Conservation (phyloP, 1,284 basidiomycete genomes). For the Lentinula novae-zelandiae region DNA sequence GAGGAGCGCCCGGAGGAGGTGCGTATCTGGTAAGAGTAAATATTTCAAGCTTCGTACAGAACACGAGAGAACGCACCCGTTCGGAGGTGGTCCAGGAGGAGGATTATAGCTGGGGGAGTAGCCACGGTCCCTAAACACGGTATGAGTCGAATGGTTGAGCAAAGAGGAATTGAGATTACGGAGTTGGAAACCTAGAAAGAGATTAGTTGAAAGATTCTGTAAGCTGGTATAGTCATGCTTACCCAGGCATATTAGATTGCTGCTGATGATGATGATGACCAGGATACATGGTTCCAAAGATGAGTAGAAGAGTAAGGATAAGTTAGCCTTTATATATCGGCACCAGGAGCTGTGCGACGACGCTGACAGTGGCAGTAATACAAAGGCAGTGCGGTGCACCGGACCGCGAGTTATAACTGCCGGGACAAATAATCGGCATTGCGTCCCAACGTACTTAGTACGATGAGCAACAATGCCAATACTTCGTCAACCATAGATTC, state of each 20-base stretch:
- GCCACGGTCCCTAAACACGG: background rate
- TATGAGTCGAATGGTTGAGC: background rate
- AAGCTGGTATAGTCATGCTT: background rate
- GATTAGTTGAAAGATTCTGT: background rate
- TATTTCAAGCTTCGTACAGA: background rate
- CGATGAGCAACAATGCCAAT: too few species aligned
- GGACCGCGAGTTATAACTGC: too few species aligned
- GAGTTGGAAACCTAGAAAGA: slow-evolving; percentile 6
- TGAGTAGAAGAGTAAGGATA: background rate
- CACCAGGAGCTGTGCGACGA: background rate
- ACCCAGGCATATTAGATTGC: background rate
- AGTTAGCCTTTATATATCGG: background rate
- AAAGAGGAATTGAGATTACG: background rate
- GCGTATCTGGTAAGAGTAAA: background rate
- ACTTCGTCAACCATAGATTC: too few species aligned
- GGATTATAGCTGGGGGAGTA: slow-evolving; percentile 3
- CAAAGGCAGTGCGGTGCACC: background rate
- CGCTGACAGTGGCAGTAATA: background rate
- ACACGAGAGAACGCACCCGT: slow-evolving; percentile 1
- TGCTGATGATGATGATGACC: background rate
- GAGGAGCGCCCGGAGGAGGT: background rate
- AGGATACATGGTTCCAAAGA: background rate
- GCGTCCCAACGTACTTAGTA: too few species aligned
- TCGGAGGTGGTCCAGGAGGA: slow-evolving; percentile 6
- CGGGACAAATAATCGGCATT: too few species aligned